Evolutionary conservation across 2,329 filamentous ascomycete genomes (phyloP), one percentile per base, ranked within the genome.

Genomic region (Chlorencoelia australis): DNA sequence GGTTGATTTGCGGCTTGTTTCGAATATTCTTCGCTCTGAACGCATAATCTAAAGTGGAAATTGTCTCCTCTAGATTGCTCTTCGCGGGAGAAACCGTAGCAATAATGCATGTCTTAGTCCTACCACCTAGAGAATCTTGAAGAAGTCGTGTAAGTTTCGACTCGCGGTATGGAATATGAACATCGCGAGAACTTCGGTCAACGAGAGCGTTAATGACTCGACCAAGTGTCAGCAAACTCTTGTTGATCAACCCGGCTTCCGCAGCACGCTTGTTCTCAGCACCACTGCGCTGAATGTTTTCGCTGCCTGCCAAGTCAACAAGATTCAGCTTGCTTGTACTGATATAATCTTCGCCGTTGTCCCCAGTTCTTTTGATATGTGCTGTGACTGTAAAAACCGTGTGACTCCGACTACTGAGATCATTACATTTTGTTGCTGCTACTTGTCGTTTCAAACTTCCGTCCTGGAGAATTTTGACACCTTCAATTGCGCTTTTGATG

Each of bases 371-470:
- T 60, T 94, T 94, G 53, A 87, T 80, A 55, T 88, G 86, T 1
- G 88, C 84, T 1, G 89, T 95, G 42, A 98, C 84, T 6, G 91
- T 96, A 56, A 98, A 98, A 15, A 98, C 82, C 0, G 91, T 98
- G 56, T 98, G 93, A 65, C 88, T 94, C 59, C 91, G 79, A 51
- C 88, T 95, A 61, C 88, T 95, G 37, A 96, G 75, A 52, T 98
- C 91, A 58, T 98, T 98, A 72, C 91, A 98, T 61, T 96, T 96
- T n/a, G 91, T 98, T 4, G 93, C 87, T 5, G 91, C 93, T n/a
- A 98, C 91, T 60, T 98, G 91, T 33, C 91, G 82, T 61, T 88
- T 94, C 62, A 91, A 71, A 59, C 87, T 95, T 44, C 91, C 93
- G 45, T 81, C 73, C 51, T 91, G 85, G 30, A 98, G 73, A 44